Percentiles rank a stretch among this genome's conserved stretches.
These are phyloP conservation scores for Sugiyamaella smithiae DNA, from an alignment of 805 yeast species.

Conservation along the genomic window DNA sequence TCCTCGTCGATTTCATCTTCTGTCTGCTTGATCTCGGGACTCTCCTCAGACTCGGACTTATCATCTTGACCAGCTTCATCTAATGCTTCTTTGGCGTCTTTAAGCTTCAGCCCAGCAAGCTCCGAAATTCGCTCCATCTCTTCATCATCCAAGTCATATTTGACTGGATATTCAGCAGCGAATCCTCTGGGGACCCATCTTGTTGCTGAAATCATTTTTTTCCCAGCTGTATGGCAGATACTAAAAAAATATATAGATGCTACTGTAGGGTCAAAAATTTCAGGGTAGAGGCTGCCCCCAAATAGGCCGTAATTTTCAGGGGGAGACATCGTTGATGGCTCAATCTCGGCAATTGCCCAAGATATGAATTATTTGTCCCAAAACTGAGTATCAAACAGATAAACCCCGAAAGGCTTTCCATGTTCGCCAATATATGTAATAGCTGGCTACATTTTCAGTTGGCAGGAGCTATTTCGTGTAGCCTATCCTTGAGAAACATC, in stretches of 20 bases:
- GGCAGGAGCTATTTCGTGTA: too few relatives aligned
- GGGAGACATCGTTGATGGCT: too few relatives aligned
- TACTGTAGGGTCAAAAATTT: not conserved
- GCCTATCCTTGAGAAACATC: too few relatives aligned
- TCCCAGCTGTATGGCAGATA: conserved; percentile 5
- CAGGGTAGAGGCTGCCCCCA: conserved; percentile 6
- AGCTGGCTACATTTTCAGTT: too few relatives aligned
- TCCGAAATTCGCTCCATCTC: conserved; percentile 88
- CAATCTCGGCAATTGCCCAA: too few relatives aligned
- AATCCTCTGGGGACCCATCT: conserved; percentile 96
- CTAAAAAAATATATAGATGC: not conserved
- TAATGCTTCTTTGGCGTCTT: conserved; percentile 68
- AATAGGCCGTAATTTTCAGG: not conserved
- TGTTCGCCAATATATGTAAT: too few relatives aligned
- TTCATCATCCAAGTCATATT: conserved; percentile 82
- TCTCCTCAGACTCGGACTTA: conserved; percentile 31
- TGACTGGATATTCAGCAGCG: conserved; percentile 88
- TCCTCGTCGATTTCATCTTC: conserved; percentile 59
- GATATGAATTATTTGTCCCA: too few relatives aligned
- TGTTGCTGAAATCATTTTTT: conserved; percentile 79
- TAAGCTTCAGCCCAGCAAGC: conserved; percentile 78
- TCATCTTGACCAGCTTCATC: conserved; percentile 39
- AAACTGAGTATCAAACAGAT: too few relatives aligned
- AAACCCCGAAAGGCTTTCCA: too few relatives aligned
- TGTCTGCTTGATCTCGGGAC: conserved; percentile 16